These are phyloP conservation scores for Phtheirospermum japonicum DNA, from an alignment of 257 asterid species.

Conservation along the genomic window DNA sequence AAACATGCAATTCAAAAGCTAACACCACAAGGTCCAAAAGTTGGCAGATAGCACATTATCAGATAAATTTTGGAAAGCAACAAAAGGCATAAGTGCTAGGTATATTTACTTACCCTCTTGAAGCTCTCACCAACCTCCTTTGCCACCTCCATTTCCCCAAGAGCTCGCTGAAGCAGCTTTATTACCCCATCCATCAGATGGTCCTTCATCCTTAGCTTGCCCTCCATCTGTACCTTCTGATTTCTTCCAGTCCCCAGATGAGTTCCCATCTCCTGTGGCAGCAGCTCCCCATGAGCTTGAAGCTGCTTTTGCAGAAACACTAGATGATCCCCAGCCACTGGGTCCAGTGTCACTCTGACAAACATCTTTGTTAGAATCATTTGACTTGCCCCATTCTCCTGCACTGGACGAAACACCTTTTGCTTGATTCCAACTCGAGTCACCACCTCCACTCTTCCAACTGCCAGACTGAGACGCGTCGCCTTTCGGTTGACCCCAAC, in stretches of 20 bases:
- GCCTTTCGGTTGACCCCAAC: constrained; percentile 35
- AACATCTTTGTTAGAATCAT: constrained; percentile 27
- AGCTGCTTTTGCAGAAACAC: constrained; percentile 37
- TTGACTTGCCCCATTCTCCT: not conserved
- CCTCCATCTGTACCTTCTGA: constrained; percentile 22
- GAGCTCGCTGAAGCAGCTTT: constrained; percentile 35
- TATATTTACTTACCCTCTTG: constrained; percentile 32
- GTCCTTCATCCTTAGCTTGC: constrained; percentile 27
- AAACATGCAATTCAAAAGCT: not conserved
- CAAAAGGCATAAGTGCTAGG: not conserved
- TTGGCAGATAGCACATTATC: not conserved
- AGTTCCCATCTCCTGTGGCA: constrained; percentile 32
- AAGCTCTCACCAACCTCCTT: constrained; percentile 64
- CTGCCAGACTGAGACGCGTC: constrained; percentile 30
- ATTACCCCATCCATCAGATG: constrained; percentile 39
- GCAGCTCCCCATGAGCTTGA: constrained; percentile 41
- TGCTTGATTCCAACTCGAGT: constrained; percentile 41
- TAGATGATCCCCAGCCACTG: constrained; percentile 36
- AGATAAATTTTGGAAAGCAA: not conserved
- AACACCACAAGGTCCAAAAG: not conserved
- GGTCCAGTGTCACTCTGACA: constrained; percentile 24
- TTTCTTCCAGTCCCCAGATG: constrained; percentile 30
- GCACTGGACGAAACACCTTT: constrained; percentile 34
- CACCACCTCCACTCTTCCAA: constrained; percentile 34
- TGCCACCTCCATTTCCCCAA: constrained; percentile 45